Conservation (phyloP, 2,329 filamentous ascomycete genomes). For the Ophiostoma novo-ulmi region DNA sequence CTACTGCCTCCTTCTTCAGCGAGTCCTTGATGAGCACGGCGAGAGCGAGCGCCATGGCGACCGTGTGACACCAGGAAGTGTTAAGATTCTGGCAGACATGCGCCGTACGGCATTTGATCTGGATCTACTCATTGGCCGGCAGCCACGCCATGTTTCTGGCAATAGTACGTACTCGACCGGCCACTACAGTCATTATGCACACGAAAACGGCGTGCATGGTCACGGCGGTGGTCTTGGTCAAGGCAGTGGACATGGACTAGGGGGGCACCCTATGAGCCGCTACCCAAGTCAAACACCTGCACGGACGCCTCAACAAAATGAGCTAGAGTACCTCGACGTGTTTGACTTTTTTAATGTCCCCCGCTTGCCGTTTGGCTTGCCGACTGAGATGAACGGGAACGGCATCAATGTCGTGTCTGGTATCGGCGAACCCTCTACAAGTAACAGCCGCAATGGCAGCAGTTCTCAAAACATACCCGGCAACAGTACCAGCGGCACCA, state of each 20-base stretch:
- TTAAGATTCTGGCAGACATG: conserved; percentile 88
- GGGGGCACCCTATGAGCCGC: conserved; percentile 38
- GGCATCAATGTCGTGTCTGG: conserved; percentile 19
- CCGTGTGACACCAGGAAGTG: conserved; percentile 71
- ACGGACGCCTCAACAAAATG: conserved; percentile 69
- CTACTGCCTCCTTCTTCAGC: conserved; percentile 72
- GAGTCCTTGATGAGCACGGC: conserved; percentile 79
- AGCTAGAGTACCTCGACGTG: conserved; percentile 84
- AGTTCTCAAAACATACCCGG: conserved; percentile 2
- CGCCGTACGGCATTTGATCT: conserved; percentile 83
- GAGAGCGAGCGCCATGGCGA: conserved; percentile 72
- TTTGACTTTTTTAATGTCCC: conserved; percentile 96
- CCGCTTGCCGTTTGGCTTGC: conserved; percentile 52
- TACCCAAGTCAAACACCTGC: conserved; percentile 54
- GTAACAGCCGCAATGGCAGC: conserved; percentile 17
- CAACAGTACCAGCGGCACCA: neutral
- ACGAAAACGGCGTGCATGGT: conserved; percentile 18
- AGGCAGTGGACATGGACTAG: conserved; percentile 22
- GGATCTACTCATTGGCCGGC: conserved; percentile 80
- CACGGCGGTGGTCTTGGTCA: conserved; percentile 27
- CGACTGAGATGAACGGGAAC: conserved; percentile 26
- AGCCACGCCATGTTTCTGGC: conserved; percentile 52
- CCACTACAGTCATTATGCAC: conserved; percentile 17
- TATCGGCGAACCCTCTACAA: conserved; percentile 1
- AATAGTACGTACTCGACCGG: conserved; percentile 20